Evolutionary conservation across 129 eudicot genomes (phyloP).

Genomic region (Arctium lappa): DNA sequence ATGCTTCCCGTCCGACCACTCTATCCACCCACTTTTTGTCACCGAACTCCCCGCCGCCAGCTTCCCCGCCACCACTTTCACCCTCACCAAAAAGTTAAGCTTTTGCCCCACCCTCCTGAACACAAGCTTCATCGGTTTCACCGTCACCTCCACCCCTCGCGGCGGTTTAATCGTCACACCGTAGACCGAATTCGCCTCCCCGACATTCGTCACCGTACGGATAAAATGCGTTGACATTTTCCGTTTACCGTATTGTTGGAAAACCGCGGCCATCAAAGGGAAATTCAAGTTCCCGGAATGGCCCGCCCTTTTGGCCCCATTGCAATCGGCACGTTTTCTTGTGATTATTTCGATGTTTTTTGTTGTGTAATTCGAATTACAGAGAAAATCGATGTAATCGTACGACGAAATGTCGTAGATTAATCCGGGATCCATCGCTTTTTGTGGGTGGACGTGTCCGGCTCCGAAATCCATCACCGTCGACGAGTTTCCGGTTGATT

Average conservation of each 20-base stretch:
- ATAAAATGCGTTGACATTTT: conserved; percentile 78
- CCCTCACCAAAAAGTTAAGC: conserved; percentile 74
- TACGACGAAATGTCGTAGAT: conserved; percentile 67
- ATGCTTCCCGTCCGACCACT: conserved; percentile 87
- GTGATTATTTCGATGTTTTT: conserved; percentile 68
- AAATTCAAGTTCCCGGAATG: conserved; percentile 80
- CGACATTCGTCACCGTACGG: conserved; percentile 74
- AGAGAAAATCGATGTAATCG: conserved; percentile 75
- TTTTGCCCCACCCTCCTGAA: conserved; percentile 80
- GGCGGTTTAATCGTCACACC: conserved; percentile 51
- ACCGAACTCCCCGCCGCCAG: conserved; percentile 70
- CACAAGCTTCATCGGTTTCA: conserved; percentile 59
- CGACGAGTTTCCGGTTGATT: conserved; percentile 76
- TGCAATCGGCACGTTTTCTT: conserved; percentile 54
- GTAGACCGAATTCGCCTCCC: conserved; percentile 61
- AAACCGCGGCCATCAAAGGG: conserved; percentile 67
- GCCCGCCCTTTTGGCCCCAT: conserved; percentile 64
- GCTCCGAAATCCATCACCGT: conserved; percentile 88
- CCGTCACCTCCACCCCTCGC: conserved; percentile 57
- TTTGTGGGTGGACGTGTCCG: conserved; percentile 86
- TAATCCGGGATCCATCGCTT: conserved; percentile 94
- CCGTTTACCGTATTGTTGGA: conserved; percentile 67
- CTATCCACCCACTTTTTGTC: conserved; percentile 59
- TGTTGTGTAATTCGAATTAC: conserved; percentile 68
- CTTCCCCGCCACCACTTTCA: conserved; percentile 48